phyloP scores from a whole-genome alignment of 2,329 filamentous ascomycete species.

The Pestalotiopsis fici region DNA sequence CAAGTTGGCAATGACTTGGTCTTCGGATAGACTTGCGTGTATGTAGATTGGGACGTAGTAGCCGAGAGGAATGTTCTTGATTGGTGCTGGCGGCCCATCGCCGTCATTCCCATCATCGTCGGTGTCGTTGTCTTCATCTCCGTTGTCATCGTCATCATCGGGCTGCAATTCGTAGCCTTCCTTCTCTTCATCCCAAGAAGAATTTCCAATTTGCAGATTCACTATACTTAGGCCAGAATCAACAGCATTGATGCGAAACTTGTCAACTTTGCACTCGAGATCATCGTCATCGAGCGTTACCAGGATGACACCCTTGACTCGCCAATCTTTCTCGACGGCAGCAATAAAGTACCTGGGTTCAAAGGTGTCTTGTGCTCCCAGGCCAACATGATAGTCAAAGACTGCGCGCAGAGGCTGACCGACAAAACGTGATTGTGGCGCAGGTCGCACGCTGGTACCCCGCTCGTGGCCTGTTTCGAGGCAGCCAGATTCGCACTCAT shows the following conservation, averaged over 20 bases:
- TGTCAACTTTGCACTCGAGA: constrained; percentile 18
- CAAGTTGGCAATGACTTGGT: neutral
- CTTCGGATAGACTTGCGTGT: neutral
- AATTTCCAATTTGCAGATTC: constrained; percentile 17
- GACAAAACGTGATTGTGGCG: constrained; percentile 16
- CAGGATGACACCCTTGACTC: constrained; percentile 10
- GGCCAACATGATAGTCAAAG: constrained; percentile 11
- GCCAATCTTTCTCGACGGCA: constrained; percentile 12
- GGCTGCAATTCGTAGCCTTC: neutral
- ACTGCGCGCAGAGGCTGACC: constrained; percentile 15
- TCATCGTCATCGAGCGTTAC: constrained; percentile 17
- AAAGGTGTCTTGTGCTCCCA: constrained; percentile 13
- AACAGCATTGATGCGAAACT: constrained; percentile 18
- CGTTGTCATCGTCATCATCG: neutral
- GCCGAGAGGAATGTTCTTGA: neutral
- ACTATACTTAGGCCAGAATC: constrained; percentile 15
- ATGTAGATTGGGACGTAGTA: neutral
- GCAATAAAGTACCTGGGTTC: constrained; percentile 17
- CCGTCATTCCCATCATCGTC: neutral
- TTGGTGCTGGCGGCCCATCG: neutral
- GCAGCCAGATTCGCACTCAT: neutral
- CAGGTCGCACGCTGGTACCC: constrained; percentile 11
- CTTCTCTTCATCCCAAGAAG: neutral
- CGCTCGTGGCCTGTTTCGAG: neutral
- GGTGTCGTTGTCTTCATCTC: neutral